Conservation (phyloP, 192 early-diverging fungal species). For the Gonapodya prolifera region DNA sequence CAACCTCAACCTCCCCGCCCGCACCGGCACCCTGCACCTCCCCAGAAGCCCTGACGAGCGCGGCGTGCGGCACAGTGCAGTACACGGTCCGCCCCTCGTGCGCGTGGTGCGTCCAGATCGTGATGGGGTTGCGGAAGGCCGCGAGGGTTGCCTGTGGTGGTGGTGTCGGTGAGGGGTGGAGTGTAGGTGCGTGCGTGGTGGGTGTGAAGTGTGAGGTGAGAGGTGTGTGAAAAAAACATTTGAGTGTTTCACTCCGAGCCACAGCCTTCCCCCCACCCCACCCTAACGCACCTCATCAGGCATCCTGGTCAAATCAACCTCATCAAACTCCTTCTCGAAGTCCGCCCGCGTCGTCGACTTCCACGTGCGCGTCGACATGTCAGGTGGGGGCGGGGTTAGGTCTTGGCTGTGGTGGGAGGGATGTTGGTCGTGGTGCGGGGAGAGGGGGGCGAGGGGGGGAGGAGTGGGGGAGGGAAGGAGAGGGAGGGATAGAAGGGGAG, state of each 20-base stretch:
- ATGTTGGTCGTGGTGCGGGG: background rate
- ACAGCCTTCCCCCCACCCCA: background rate
- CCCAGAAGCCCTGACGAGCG: background rate
- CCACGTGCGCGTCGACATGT: background rate
- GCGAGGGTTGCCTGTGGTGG: background rate
- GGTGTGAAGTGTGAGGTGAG: background rate
- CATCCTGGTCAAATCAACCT: background rate
- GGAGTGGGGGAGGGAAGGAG: background rate
- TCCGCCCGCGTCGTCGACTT: background rate
- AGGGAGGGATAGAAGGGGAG: background rate
- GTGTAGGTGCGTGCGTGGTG: background rate
- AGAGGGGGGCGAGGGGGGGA: background rate
- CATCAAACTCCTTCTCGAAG: background rate
- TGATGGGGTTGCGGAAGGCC: background rate
- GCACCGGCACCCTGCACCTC: background rate
- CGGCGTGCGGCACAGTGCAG: background rate
- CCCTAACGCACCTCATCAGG: background rate
- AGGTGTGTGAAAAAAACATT: background rate
- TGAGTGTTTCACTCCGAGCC: background rate
- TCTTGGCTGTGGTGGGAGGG: background rate
- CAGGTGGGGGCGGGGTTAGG: background rate
- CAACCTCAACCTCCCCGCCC: background rate
- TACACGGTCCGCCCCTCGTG: background rate
- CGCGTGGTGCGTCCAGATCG: background rate
- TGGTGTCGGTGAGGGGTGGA: background rate